Evolutionary conservation across 352 stramenopile genomes (phyloP), one percentile per base, ranked within the genome.

Genomic region (Elongisporangium anandrum): DNA sequence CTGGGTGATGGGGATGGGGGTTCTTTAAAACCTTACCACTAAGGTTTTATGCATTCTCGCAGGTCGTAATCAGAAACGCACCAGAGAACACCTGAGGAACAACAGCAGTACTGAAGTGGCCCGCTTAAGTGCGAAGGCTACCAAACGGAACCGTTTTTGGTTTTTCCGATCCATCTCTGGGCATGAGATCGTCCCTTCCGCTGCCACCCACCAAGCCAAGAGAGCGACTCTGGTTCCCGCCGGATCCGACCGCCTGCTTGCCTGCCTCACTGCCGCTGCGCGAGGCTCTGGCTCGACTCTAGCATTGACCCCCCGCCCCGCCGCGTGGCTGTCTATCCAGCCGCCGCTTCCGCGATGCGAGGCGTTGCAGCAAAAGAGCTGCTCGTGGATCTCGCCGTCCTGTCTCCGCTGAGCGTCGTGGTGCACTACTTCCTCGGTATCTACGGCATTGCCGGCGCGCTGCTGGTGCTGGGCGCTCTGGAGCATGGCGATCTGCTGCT

Each of bases 341-440:
- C 19, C 21, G 13, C 22, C 56, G 24, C 48, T 7, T 20, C 2
- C 56, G 9, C 54, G 4, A 41, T 41, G 29, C 29, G 29, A 8
- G 29, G 5, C 2, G 29, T 41, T 41, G 29, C 29, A 41, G 29
- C 29, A 41, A 41, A 58, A 47, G 74, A 81, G 49, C 71, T 77
- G 68, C 76, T 88, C 53, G 57, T 61, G 47, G 82, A 92, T 55
- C 53, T 92, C 19, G 79, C 82, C 52, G 64, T 85, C 20, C 63
- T 92, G 15, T 74, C 80, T 9, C 61, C 66, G 47, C 61, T 85
- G 23, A 85, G 69, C 53, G 80, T 80, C 26, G 69, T 83, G n/a
- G 72, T 89, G 38, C 82, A 90, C 65, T 89, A 83, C 60, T 70
- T 83, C 5, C 57, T 90, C 29, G 82, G 82, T 1, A 39, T 89